Evolutionary conservation across 768 basidiomycete species (phyloP).

Genomic region (Kwoniella shandongensis): DNA sequence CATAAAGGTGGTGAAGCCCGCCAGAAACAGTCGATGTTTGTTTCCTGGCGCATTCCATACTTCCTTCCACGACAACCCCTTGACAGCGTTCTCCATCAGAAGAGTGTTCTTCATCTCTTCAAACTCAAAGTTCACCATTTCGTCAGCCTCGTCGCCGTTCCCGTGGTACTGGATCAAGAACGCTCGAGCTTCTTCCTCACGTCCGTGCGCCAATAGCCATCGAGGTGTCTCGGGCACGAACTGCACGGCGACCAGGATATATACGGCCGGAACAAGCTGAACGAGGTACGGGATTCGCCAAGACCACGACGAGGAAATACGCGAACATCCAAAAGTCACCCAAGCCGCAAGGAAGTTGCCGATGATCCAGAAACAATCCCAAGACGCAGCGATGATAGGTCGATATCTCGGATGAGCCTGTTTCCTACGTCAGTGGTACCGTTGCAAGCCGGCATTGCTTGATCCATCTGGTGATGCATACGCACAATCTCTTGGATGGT

Average conservation of each 20-base stretch:
- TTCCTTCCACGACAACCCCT: slow-evolving; percentile 58
- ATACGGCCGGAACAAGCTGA: slow-evolving; percentile 12
- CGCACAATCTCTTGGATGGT: slow-evolving; percentile 7
- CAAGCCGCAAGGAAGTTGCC: background rate
- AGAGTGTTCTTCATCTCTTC: slow-evolving; percentile 64
- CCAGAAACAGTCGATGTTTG: slow-evolving; percentile 62
- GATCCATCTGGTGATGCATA: background rate
- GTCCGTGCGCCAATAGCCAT: slow-evolving; percentile 28
- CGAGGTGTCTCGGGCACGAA: slow-evolving; percentile 15
- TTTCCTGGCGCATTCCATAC: slow-evolving; percentile 68
- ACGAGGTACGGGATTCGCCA: slow-evolving; percentile 20
- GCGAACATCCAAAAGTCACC: slow-evolving; percentile 3
- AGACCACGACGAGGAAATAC: slow-evolving; percentile 11
- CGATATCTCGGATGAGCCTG: slow-evolving; percentile 4
- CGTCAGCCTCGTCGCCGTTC: slow-evolving; percentile 64
- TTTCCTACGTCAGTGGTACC: background rate
- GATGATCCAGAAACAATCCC: slow-evolving; percentile 7
- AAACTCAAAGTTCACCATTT: slow-evolving; percentile 56
- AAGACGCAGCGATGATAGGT: background rate
- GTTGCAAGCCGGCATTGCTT: background rate
- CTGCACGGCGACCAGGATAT: slow-evolving; percentile 3
- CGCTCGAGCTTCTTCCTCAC: slow-evolving; percentile 64
- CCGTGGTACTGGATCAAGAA: slow-evolving; percentile 79
- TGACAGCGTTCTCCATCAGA: slow-evolving; percentile 63
- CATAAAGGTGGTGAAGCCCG: slow-evolving; percentile 7